Percentiles rank a stretch among this genome's conserved stretches.
These are phyloP conservation scores for Ampelocalamus luodianensis DNA, from an alignment of 176 grass and related monocot genomes.

Conservation along the genomic window DNA sequence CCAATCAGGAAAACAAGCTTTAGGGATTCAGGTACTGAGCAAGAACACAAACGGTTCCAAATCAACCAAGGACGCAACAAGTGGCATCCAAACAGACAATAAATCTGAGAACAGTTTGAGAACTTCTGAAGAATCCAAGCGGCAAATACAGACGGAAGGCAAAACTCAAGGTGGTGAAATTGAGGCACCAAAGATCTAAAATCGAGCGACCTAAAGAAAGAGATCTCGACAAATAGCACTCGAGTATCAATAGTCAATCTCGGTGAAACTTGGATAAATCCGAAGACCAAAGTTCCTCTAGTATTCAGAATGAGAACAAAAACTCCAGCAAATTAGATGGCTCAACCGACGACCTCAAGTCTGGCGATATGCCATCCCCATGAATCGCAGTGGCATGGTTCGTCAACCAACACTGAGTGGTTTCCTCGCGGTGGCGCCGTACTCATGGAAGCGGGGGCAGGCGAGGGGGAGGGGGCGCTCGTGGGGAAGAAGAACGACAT, in stretches of 20 bases:
- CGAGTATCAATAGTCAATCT: constrained; percentile 16
- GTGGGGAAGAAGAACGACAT: too few relatives aligned
- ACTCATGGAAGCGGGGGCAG: too few relatives aligned
- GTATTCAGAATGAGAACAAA: background rate
- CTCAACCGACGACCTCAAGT: background rate
- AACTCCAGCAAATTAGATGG: constrained; percentile 16
- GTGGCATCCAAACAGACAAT: too few relatives aligned
- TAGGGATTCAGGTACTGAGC: background rate
- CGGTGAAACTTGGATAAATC: constrained; percentile 21
- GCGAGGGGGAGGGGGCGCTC: too few relatives aligned
- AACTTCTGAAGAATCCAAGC: too few relatives aligned
- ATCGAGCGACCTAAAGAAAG: background rate
- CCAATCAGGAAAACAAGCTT: constrained; percentile 12
- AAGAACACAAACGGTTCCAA: background rate
- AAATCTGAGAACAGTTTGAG: too few relatives aligned
- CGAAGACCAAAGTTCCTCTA: background rate
- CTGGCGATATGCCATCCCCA: background rate
- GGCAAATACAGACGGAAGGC: too few relatives aligned
- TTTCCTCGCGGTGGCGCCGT: too few relatives aligned
- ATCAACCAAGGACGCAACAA: constrained; percentile 41
- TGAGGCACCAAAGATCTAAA: background rate
- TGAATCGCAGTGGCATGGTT: background rate
- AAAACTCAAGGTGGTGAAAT: too few relatives aligned
- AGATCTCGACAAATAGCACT: background rate
- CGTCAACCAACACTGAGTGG: background rate